Evolutionary conservation across 768 basidiomycete genomes (phyloP).

Genomic region (Cystobasidium onofrii): DNA sequence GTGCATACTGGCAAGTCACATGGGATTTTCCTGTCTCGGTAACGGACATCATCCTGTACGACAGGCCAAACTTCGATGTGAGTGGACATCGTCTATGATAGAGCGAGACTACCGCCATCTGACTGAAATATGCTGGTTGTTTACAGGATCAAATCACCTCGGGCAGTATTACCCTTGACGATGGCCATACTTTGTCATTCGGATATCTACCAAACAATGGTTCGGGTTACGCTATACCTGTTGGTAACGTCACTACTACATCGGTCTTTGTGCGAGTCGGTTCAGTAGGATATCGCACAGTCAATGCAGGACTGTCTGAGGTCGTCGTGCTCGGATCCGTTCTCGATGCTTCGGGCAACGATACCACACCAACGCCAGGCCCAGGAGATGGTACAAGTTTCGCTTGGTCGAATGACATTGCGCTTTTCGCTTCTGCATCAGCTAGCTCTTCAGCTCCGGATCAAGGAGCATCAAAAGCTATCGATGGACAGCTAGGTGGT

Average conservation of each 20-base stretch:
- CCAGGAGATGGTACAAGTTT: not conserved
- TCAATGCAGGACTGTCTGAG: not conserved
- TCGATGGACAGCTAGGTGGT: not conserved
- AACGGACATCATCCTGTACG: not conserved
- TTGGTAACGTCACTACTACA: not conserved
- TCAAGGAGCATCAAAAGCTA: not conserved
- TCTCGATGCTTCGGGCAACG: not conserved
- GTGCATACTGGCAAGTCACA: not conserved
- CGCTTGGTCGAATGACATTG: not conserved
- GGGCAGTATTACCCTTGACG: not conserved
- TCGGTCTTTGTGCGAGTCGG: conserved; percentile 4
- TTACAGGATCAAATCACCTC: not conserved
- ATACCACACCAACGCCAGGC: not conserved
- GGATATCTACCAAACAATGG: not conserved
- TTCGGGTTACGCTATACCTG: not conserved
- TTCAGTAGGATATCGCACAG: not conserved
- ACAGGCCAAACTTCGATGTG: not conserved
- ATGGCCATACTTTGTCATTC: not conserved
- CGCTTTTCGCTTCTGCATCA: not conserved
- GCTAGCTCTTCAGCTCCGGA: not conserved
- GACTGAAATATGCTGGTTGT: not conserved
- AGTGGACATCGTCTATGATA: not conserved
- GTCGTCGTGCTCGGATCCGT: not conserved
- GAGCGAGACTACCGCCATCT: not conserved
- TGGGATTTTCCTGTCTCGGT: conserved; percentile 15